Evolutionary conservation across 2,329 filamentous ascomycete genomes (phyloP).

Genomic region (Neofusicoccum ribis): DNA sequence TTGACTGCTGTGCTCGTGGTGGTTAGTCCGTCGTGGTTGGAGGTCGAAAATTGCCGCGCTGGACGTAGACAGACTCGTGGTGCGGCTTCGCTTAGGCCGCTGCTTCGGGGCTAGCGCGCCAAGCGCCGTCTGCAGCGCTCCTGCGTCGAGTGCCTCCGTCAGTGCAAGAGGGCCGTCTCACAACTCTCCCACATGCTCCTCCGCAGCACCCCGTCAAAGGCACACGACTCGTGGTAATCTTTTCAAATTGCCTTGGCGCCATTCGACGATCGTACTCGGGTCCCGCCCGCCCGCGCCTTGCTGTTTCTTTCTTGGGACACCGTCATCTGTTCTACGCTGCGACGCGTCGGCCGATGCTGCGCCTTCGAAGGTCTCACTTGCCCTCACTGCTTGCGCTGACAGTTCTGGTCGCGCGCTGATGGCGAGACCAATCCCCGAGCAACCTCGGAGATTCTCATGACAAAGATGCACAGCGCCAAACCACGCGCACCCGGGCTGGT

Average conservation of each 20-base stretch:
- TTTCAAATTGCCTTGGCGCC: conserved; percentile 2
- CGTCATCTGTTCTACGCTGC: conserved; percentile 2
- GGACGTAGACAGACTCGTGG: not conserved
- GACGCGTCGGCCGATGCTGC: conserved; percentile 5
- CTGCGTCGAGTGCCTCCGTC: conserved; percentile 1
- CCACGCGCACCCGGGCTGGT: not conserved
- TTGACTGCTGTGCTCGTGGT: conserved; percentile 24
- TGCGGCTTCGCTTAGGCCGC: conserved; percentile 11
- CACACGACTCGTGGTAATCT: conserved; percentile 2
- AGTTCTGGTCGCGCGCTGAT: not conserved
- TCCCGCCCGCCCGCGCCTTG: not conserved
- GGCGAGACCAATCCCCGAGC: not conserved
- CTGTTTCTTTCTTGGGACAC: not conserved
- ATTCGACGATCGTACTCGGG: not conserved
- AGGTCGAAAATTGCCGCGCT: conserved; percentile 14
- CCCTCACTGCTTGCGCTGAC: not conserved
- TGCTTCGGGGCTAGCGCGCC: not conserved
- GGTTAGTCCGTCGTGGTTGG: conserved; percentile 20
- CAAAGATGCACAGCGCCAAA: not conserved
- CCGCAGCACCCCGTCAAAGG: not conserved
- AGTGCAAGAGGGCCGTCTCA: conserved; percentile 2
- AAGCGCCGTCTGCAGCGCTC: not conserved
- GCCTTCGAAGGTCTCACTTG: conserved; percentile 5
- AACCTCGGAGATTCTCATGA: conserved; percentile 5
- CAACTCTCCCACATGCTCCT: not conserved